Evolutionary conservation across 2,329 filamentous ascomycete species (phyloP), one percentile per base, ranked within the genome.

Genomic region (Tolypocladium sp.): DNA sequence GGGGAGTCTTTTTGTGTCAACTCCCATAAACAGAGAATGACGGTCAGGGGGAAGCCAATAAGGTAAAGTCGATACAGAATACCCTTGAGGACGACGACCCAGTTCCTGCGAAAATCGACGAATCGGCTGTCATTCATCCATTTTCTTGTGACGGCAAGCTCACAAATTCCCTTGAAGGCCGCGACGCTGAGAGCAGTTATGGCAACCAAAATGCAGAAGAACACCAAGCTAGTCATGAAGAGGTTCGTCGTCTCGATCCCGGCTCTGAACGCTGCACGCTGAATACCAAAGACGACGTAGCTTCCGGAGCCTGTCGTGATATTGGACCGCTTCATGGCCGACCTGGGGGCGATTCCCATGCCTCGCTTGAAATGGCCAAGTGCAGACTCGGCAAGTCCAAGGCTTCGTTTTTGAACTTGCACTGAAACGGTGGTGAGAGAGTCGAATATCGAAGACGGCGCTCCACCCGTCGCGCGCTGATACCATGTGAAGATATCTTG

Each of bases 401-500:
- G 63, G 13, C 77, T 72, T 60, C 82, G 79, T 72, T 84, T 95
- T 73, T 92, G 82, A 5, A 96, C 87, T 68, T 93, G 82, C n/a
- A 97, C 90, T 0, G 92, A 96, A 42, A 87, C 87, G 15, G 82
- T 87, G 22, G 80, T 82, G 56, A 96, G 78, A 30, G 85, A 85
- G 63, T 91, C 88, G 54, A 97, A 83, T 41, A 95, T 80, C 17
- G 85, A 89, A 5, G 91, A 87, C 0, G 93, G 90, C 0, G 83
- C 91, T 63, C 93, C 93, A 57, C 93, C 93, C 2, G 93, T 97
- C 2, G 93, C 85, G 62, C 92, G 89, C 76, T 96, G 92, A 71
- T 97, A 97, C 93, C 93, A 97, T 38, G 92, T 96, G 62, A 91
- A 90, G 68, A 96, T 89, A 53, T 80, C 80, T 76, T 97, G 91